Evolutionary conservation across 331 rosid genomes (phyloP), one percentile per base, ranked within the genome.

Genomic region (Telfairia occidentalis): DNA sequence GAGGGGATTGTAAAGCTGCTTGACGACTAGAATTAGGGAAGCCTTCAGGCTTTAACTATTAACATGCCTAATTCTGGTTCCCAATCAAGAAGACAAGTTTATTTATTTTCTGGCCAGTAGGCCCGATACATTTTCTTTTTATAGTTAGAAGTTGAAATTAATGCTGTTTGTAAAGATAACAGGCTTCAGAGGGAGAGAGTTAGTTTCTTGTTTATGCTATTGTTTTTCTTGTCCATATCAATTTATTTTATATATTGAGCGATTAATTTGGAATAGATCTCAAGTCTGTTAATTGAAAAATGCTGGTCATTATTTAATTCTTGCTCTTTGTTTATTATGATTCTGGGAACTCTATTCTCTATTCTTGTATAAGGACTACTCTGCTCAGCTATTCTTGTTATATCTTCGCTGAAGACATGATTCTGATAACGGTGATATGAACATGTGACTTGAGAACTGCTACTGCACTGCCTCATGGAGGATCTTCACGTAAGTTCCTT

Each of bases 141-240:
- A 71, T 30, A 71, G 76, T 48, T 48, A 71, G 76, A 46, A 49
- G 60, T 64, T 79, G 78, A 80, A 83, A 86, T 80, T 77, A 54
- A 49, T 67, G 76, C 75, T 74, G 77, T 75, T 84, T 71, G 76
- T 82, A 83, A 78, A 80, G 78, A 80, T 48, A 75, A 75, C 79
- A 78, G 82, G 83, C 80, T 81, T 86, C 69, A 67, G 65, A 79
- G 83, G 76, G 76, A 78, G 84, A 77, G 78, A 58, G 70, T 79
- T 75, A 71, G 69, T 69, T 80, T 38, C 76, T 71, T 57, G 84
- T 77, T 84, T 50, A 75, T 64, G 67, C 60, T 77, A 63, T 66
- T 80, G 83, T 65, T 57, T 49, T 65, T 46, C 60, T 83, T 80
- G 84, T 80, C 78, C 76, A 66, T 66, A 82, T 50, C 73, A 12